These are phyloP conservation scores for Prunella vulgaris DNA, from an alignment of 257 asterid genomes.

Conservation along the genomic window DNA sequence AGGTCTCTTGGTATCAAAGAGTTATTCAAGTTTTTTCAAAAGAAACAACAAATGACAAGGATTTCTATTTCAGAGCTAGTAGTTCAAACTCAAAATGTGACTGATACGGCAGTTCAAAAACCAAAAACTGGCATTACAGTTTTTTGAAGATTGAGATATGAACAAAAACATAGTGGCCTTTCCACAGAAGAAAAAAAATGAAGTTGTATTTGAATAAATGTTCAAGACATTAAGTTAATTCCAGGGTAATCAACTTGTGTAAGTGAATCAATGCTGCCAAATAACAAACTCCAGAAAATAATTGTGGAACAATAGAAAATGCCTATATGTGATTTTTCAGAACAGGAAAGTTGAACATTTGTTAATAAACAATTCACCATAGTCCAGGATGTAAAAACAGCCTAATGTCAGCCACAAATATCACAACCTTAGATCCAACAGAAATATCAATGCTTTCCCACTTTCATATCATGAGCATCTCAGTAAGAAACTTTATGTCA, in stretches of 20 bases:
- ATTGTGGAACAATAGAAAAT: background rate
- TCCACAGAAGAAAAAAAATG: no score
- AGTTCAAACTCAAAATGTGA: background rate
- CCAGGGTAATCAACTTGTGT: background rate
- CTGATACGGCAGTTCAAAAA: background rate
- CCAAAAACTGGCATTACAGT: background rate
- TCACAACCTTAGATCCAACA: background rate
- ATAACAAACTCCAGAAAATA: slow-evolving; percentile 10
- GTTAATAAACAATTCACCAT: slow-evolving; percentile 3
- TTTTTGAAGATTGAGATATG: background rate
- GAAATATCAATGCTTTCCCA: background rate
- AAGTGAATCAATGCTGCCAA: background rate
- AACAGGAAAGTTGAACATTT: background rate
- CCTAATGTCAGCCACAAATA: background rate
- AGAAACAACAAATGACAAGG: slow-evolving; percentile 5
- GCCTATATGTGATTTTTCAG: no score
- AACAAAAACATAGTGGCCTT: background rate
- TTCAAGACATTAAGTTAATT: background rate
- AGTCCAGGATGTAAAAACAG: slow-evolving; percentile 11
- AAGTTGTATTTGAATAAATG: background rate
- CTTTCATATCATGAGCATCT: slow-evolving; percentile 11
- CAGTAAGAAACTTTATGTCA: background rate
- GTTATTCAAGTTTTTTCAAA: background rate
- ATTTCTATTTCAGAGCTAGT: background rate
- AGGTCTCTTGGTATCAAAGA: background rate